Evolutionary conservation across 305 asterid species (phyloP).

Genomic region (Fraxinus velutina): DNA sequence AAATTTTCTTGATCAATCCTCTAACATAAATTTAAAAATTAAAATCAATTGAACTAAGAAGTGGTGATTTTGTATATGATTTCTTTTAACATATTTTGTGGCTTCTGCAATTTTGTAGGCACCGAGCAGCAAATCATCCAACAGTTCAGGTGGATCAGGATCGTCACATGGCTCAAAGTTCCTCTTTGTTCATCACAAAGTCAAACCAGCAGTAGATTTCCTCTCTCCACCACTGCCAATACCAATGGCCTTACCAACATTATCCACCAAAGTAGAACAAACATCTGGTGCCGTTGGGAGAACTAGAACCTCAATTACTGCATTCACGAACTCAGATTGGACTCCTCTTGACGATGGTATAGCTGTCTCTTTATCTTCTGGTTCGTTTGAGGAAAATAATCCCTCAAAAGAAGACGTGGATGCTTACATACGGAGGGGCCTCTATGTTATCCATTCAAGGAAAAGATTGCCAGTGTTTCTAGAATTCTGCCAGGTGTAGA

Average conservation of each 20-base stretch:
- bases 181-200: constrained; percentile 32
- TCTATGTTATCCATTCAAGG: constrained; percentile 32
- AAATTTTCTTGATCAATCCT: neutral
- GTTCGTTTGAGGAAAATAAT: constrained; percentile 11
- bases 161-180: constrained; percentile 41
- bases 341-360: constrained; percentile 60
- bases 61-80: constrained; percentile 19
- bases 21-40: constrained; percentile 7
- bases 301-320: constrained; percentile 17
- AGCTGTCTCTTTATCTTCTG: constrained; percentile 32
- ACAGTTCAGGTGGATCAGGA: constrained; percentile 36
- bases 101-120: constrained; percentile 27
- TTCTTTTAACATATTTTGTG: constrained; percentile 20
- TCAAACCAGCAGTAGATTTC: constrained; percentile 26
- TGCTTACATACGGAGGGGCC: constrained; percentile 39
- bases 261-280: constrained; percentile 25
- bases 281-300: constrained; percentile 13
- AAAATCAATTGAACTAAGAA: neutral
- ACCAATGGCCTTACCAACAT: constrained; percentile 30
- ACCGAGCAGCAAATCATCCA: constrained; percentile 40
- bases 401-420: constrained; percentile 39
- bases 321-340: constrained; percentile 38
- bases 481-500: constrained; percentile 37
- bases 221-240: constrained; percentile 27
- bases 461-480: constrained; percentile 51